Percentiles rank a stretch among this genome's conserved stretches.
These are phyloP conservation scores for Perkinsus marinus DNA, from an alignment of 169 alveolate species.

Conservation along the genomic window DNA sequence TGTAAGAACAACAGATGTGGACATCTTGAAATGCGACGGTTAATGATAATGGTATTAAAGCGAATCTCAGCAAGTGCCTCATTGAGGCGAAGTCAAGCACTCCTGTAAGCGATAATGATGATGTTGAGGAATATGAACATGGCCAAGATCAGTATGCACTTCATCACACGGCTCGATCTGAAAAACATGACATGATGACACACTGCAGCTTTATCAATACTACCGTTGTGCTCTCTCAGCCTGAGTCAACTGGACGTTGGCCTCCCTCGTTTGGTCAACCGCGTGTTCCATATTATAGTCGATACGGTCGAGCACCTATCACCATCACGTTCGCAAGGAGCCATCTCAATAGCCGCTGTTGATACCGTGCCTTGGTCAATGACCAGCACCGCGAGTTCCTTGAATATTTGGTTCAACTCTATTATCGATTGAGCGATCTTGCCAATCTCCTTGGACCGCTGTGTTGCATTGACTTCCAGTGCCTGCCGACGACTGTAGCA, in stretches of 20 bases:
- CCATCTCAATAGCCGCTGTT: too few relatives aligned
- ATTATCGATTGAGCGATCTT: slow-evolving; percentile 24
- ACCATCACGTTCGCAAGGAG: too few relatives aligned
- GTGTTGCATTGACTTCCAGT: background rate
- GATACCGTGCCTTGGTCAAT: slow-evolving; percentile 16
- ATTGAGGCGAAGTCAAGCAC: too few relatives aligned
- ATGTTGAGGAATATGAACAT: slow-evolving; percentile 1
- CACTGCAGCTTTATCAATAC: too few relatives aligned
- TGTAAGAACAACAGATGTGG: too few relatives aligned
- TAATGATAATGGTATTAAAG: too few relatives aligned
- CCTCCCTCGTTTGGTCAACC: slow-evolving; percentile 17
- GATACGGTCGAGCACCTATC: slow-evolving; percentile 20
- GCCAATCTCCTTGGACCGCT: slow-evolving; percentile 13
- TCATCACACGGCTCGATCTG: slow-evolving; percentile 14
- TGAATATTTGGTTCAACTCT: slow-evolving; percentile 22
- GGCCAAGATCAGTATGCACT: slow-evolving; percentile 17
- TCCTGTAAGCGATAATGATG: too few relatives aligned
- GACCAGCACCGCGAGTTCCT: slow-evolving; percentile 21
- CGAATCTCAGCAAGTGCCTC: too few relatives aligned
- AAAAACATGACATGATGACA: too few relatives aligned
- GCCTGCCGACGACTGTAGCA: too few relatives aligned
- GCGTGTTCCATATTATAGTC: slow-evolving; percentile 34
- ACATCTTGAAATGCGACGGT: too few relatives aligned
- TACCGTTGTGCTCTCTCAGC: slow-evolving; percentile 16
- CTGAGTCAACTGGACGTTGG: slow-evolving; percentile 13